Conservation (phyloP, 2,329 filamentous ascomycete genomes). For the Lecanosticta acicola region DNA sequence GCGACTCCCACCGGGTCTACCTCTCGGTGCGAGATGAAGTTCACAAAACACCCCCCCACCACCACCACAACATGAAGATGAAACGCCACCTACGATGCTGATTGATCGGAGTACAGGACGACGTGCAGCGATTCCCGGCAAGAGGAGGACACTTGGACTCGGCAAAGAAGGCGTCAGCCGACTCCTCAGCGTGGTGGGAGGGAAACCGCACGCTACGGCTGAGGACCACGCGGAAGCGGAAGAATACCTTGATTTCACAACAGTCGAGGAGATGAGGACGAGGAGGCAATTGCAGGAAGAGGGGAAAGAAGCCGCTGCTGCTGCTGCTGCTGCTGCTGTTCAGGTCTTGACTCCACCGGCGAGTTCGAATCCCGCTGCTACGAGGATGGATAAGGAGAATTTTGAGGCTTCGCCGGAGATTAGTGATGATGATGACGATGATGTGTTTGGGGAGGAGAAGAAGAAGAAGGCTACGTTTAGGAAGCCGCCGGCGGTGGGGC, state of each 20-base stretch:
- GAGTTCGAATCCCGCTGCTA: no score
- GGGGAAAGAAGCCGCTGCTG: no score
- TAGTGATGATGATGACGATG: conserved; percentile 5
- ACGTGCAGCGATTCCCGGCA: no score
- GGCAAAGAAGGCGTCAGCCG: not conserved
- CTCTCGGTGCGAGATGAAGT: no score
- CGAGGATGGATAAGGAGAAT: conserved; percentile 5
- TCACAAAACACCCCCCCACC: no score
- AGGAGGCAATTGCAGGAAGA: not conserved
- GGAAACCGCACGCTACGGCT: conserved; percentile 33
- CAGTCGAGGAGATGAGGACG: not conserved
- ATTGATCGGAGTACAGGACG: no score
- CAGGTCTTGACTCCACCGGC: not conserved
- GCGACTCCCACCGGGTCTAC: not conserved
- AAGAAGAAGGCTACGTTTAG: not conserved
- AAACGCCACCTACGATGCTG: no score
- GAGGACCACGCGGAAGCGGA: conserved; percentile 31
- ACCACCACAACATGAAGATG: no score
- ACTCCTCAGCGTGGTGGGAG: conserved; percentile 31
- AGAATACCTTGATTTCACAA: not conserved
- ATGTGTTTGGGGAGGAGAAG: no score
- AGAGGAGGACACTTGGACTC: no score
- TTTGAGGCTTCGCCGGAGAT: conserved; percentile 6
- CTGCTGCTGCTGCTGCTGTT: conserved; percentile 1
- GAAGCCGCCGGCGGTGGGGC: not conserved